These are phyloP conservation scores for Cymbomonas tetramitiformis DNA, from an alignment of 139 green algal species.

Conservation along the genomic window DNA sequence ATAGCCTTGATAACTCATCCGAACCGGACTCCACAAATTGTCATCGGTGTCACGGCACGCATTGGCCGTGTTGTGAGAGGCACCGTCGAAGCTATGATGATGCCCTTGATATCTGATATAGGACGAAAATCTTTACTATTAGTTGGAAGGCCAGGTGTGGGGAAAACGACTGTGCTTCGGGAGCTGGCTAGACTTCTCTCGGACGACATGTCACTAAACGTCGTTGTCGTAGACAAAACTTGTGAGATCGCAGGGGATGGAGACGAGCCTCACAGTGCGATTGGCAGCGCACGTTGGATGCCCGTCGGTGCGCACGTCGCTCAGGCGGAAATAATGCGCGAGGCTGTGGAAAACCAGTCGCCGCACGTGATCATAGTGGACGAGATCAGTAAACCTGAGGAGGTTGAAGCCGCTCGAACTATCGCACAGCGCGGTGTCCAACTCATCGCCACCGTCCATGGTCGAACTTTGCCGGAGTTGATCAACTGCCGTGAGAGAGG, in stretches of 20 bases:
- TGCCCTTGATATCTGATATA: no score
- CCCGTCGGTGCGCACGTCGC: conserved; percentile 26
- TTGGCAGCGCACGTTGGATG: conserved; percentile 33
- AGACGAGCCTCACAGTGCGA: conserved; percentile 49
- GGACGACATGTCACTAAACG: conserved; percentile 33
- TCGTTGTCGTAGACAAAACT: conserved; percentile 78
- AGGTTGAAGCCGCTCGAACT: conserved; percentile 47
- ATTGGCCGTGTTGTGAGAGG: no score
- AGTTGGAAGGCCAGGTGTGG: conserved; percentile 43
- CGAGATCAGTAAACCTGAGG: conserved; percentile 57
- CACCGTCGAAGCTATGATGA: no score
- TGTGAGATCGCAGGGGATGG: conserved; percentile 88
- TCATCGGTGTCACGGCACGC: no score
- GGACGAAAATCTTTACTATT: conserved; percentile 36
- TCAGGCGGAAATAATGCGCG: conserved; percentile 37
- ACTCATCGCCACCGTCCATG: conserved; percentile 65
- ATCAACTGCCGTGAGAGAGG: no score
- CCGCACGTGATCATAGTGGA: conserved; percentile 64
- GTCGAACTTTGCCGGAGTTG: conserved; percentile 40
- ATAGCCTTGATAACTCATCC: no score
- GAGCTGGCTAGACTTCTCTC: conserved; percentile 52
- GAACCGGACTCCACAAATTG: no score
- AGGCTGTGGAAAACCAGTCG: conserved; percentile 78
- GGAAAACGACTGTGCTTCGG: conserved; percentile 72
- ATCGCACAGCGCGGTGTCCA: conserved; percentile 67